Conservation (phyloP, 2,329 filamentous ascomycete genomes). For the Alternaria triticimaculans region DNA sequence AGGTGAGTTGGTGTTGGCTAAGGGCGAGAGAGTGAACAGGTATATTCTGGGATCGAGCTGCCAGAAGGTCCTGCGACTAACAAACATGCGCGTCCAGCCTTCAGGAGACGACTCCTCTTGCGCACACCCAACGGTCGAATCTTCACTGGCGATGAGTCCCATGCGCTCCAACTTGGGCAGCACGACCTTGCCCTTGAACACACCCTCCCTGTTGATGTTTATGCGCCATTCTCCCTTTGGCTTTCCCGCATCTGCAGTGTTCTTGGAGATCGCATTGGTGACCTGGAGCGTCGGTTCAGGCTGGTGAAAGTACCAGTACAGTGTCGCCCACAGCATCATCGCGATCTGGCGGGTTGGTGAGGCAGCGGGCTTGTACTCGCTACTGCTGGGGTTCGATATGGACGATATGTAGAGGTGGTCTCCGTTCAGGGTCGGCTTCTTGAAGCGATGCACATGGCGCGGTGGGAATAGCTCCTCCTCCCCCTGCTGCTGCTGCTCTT, state of each 20-base stretch:
- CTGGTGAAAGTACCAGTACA: conserved; percentile 98
- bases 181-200: conserved; percentile 81
- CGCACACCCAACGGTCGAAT: conserved; percentile 75
- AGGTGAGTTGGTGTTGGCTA: conserved; percentile 54
- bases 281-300: conserved; percentile 71
- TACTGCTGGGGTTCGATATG: conserved; percentile 81
- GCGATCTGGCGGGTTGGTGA: conserved; percentile 90
- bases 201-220: conserved; percentile 83
- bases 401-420: conserved; percentile 92
- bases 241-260: conserved; percentile 70
- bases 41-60: conserved; percentile 87
- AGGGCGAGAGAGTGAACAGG: conserved; percentile 80
- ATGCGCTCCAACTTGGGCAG: conserved; percentile 92
- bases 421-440: conserved; percentile 73
- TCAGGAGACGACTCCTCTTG: conserved; percentile 67
- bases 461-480: conserved; percentile 36
- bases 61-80: conserved; percentile 84
- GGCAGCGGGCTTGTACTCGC: conserved; percentile 77
- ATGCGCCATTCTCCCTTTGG: conserved; percentile 88
- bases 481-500: conserved; percentile 44
- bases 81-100: conserved; percentile 82
- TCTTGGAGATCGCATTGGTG: conserved; percentile 66
- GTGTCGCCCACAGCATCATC: conserved; percentile 93
- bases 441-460: conserved; percentile 69
- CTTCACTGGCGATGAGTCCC: conserved; percentile 79